phyloP scores from a whole-genome alignment of 345 rosid species.

The Brassica cretica region DNA sequence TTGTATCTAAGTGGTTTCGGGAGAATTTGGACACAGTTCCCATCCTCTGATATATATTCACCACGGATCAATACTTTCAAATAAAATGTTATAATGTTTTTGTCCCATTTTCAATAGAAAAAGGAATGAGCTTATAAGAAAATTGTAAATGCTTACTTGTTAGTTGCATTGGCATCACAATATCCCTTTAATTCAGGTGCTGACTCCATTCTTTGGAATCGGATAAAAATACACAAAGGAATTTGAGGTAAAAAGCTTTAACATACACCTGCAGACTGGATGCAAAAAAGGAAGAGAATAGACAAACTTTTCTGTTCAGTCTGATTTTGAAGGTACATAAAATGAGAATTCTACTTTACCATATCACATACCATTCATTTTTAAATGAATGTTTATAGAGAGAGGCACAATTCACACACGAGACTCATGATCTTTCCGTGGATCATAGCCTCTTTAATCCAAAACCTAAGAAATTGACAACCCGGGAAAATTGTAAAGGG shows the following conservation, averaged over 20 bases:
- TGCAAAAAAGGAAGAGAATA: neutral
- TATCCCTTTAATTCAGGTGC: slow-evolving; percentile 69
- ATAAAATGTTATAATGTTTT: neutral
- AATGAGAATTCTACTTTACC: slow-evolving; percentile 30
- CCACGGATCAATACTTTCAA: neutral
- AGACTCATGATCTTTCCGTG: slow-evolving; percentile 90
- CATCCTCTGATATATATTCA: neutral
- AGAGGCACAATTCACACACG: slow-evolving; percentile 46
- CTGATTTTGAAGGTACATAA: neutral
- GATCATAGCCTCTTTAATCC: slow-evolving; percentile 99
- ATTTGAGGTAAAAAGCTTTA: neutral
- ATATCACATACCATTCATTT: too few species aligned
- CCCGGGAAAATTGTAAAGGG: slow-evolving; percentile 63
- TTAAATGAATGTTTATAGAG: too few species aligned
- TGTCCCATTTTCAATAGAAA: slow-evolving; percentile 1
- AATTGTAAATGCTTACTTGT: slow-evolving; percentile 48
- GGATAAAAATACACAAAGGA: slow-evolving; percentile 33
- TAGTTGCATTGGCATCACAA: slow-evolving; percentile 51
- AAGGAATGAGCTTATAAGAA: neutral
- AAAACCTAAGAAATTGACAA: slow-evolving; percentile 88
- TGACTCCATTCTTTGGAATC: slow-evolving; percentile 87
- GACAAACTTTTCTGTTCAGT: neutral
- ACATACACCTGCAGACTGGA: neutral
- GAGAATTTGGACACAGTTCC: neutral
- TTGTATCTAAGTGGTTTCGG: neutral